Evolutionary conservation across 2,329 filamentous ascomycete species (phyloP), one percentile per base, ranked within the genome.

Genomic region (Coniella vitis): DNA sequence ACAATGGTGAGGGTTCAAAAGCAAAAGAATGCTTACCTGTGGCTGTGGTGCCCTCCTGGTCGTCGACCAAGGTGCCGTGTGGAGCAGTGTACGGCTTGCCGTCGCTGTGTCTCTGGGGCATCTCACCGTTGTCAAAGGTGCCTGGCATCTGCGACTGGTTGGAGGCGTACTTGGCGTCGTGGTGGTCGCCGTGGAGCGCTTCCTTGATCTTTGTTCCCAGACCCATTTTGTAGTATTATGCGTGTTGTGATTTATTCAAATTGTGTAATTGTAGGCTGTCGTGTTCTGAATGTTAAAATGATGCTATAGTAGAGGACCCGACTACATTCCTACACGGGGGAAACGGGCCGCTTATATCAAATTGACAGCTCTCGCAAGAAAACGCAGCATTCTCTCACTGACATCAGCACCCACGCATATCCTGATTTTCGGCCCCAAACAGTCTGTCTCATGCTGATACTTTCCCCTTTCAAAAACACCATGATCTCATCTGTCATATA

Each of bases 161-260:
- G 9, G 36, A 4, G 22, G 13, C 20, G 22, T 40, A 5, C 9
- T 39, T 10, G 19, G 14, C 2, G 8, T 34, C n/a, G n/a, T 44
- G 29, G 44, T 57, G 48, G 50, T 59, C 56, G 43, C 53, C 45
- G 10, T 48, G 43, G 12, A 59, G 54, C 29, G 49, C 57, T 25
- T 57, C 56, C 55, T 59, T 59, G 49, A 59, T 56, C 45, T 59
- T 59, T 31, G 49, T 41, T 34, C 55, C 57, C 39, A 59, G 38
- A 54, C 57, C 57, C 57, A 59, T 59, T 34, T 22, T 55, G 47
- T n/a, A n/a, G n/a, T n/a, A n/a, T 35, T 37, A 21, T 4, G 19
- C 7, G 10, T 22, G 42, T 19, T 20, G 31, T 31, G 21, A 13
- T 4, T 9, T 45, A 12, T 17, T 20, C 2, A 19, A 12, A 17